phyloP scores from a whole-genome alignment of 2,329 filamentous ascomycete species.

The Plenodomus tracheiphilus region DNA sequence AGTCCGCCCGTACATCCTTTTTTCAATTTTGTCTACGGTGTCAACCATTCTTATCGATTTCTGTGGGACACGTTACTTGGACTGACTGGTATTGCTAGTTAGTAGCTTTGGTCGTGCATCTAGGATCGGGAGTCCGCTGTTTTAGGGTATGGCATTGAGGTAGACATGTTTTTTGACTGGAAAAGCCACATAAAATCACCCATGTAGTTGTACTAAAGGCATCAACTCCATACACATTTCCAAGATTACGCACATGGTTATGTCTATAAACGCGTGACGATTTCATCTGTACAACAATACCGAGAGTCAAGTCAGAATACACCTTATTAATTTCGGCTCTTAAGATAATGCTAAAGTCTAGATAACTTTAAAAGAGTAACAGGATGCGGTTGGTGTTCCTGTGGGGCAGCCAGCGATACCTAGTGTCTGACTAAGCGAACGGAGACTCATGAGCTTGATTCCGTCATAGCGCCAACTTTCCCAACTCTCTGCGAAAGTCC shows the following conservation, averaged over 20 bases:
- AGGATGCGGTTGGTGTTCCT: neutral
- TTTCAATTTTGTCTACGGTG: too few relatives aligned
- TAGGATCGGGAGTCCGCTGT: neutral
- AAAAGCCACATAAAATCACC: neutral
- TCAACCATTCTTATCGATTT: neutral
- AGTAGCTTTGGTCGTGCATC: neutral
- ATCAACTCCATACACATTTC: too few relatives aligned
- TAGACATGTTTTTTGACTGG: neutral
- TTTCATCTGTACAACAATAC: too few relatives aligned
- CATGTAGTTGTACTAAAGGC: too few relatives aligned
- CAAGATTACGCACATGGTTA: too few relatives aligned
- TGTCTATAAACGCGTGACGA: too few relatives aligned
- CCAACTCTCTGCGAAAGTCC: constrained; percentile 17
- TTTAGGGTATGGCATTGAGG: neutral
- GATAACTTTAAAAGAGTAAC: neutral
- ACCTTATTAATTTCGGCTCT: neutral
- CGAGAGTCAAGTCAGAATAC: too few relatives aligned
- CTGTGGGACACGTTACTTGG: too few relatives aligned
- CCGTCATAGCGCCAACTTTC: constrained; percentile 20
- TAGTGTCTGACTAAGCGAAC: constrained; percentile 12
- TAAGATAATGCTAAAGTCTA: too few relatives aligned
- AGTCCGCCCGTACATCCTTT: too few relatives aligned
- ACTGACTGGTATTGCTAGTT: too few relatives aligned
- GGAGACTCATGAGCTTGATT: neutral
- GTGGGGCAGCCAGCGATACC: neutral